Percentiles rank a stretch among this genome's conserved stretches.
phyloP scores from a whole-genome alignment of 768 basidiomycete genomes.

The Phaeotremella skinneri region DNA sequence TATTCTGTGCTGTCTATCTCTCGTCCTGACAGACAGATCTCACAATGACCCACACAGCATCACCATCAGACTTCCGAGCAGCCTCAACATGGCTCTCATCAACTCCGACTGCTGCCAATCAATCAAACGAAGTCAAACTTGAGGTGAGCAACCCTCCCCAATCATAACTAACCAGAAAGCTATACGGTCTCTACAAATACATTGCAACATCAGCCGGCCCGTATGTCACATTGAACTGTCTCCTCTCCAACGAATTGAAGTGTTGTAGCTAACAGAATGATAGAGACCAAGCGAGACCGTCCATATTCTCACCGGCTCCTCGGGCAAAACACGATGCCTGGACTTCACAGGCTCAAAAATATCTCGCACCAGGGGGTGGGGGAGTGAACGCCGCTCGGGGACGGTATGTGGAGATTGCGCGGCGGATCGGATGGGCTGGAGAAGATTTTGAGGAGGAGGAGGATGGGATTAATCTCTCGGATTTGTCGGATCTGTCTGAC shows the following conservation, averaged over 20 bases:
- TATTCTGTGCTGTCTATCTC: neutral
- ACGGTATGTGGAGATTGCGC: constrained; percentile 42
- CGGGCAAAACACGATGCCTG: constrained; percentile 49
- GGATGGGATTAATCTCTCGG: constrained; percentile 11
- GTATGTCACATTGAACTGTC: constrained; percentile 26
- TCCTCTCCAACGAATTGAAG: constrained; percentile 15
- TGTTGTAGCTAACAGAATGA: too few species aligned
- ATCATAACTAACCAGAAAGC: constrained; percentile 17
- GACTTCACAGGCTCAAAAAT: constrained; percentile 19
- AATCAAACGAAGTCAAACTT: constrained; percentile 44
- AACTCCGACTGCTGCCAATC: constrained; percentile 39
- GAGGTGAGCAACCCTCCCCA: constrained; percentile 28
- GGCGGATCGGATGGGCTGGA: constrained; percentile 37
- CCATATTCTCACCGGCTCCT: constrained; percentile 39
- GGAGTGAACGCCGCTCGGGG: constrained; percentile 20
- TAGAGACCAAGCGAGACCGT: too few species aligned
- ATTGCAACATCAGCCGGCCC: constrained; percentile 29
- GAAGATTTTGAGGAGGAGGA: constrained; percentile 13
- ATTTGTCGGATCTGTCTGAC: constrained; percentile 22
- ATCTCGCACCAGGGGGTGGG: constrained; percentile 4
- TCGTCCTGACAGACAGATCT: neutral
- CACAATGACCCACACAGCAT: constrained; percentile 5
- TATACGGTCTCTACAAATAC: constrained; percentile 48
- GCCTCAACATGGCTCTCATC: constrained; percentile 40
- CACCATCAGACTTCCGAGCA: constrained; percentile 29